Conservation (phyloP, 202 grass and related monocot genomes). For the Hordeum pubiflorum region DNA sequence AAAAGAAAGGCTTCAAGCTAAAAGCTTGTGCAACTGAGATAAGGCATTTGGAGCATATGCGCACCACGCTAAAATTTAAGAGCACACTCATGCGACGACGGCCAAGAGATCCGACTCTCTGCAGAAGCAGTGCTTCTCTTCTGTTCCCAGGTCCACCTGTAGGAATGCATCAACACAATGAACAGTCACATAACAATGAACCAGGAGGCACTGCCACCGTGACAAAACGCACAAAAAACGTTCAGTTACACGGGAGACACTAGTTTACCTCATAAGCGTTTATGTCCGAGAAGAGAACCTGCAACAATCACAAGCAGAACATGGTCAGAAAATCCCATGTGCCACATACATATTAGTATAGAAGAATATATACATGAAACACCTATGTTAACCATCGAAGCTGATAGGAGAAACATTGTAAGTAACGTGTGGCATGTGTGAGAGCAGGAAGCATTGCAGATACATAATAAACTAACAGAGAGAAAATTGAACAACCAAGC, state of each 20-base stretch:
- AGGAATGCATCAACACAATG: slow-evolving; percentile 9
- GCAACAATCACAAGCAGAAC: slow-evolving; percentile 18
- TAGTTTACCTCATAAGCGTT: slow-evolving; percentile 79
- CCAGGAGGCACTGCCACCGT: background rate
- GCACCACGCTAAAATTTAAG: background rate
- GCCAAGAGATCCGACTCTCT: slow-evolving; percentile 73
- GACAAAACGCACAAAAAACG: background rate
- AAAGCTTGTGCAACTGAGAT: background rate
- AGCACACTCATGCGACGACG: slow-evolving; percentile 46
- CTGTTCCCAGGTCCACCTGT: slow-evolving; percentile 79
- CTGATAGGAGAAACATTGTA: background rate
- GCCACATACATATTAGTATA: background rate
- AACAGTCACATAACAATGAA: background rate
- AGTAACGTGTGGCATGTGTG: background rate
- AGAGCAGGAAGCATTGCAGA: background rate
- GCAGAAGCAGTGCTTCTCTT: slow-evolving; percentile 79
- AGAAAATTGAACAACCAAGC: background rate
- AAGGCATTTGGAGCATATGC: background rate
- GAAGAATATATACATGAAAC: background rate
- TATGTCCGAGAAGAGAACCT: slow-evolving; percentile 96
- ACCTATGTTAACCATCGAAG: background rate
- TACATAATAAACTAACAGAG: background rate
- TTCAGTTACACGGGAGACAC: background rate
- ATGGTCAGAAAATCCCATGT: background rate
- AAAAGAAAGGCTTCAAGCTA: background rate